Evolutionary conservation across 2,329 filamentous ascomycete species (phyloP), one percentile per base, ranked within the genome.

Genomic region (Pseudogymnoascus sp.): DNA sequence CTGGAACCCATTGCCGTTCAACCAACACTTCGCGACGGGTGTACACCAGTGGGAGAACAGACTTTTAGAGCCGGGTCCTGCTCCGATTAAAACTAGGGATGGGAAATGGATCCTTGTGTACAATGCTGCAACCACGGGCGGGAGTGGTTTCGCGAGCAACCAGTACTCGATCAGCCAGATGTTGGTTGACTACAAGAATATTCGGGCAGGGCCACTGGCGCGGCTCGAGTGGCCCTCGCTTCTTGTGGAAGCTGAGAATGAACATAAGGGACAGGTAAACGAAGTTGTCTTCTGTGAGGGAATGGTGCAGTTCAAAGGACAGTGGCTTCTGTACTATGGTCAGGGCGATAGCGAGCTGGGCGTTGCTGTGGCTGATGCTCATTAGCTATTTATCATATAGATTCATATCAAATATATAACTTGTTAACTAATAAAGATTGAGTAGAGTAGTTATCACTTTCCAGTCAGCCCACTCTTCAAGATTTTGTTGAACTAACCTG

Each of bases 1-100:
- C 62, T 72, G 71, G 70, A 66, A 66, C 59, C 13, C 63, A 60
- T 33, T 35, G 61, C 26, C 63, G 39, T 37, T 59, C 61, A 24
- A 63, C 54, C 13, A 37, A 63, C 21, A 62, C 62, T 72, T 70
- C 58, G 69, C 71, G 2, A 50, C 63, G 2, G 64, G 63, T 9
- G 47, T 70, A 9, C 62, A 66, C 50, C 61, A 63, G 7, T 73
- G 71, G 71, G 71, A 72, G 63, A 66, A 71, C 29, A 47, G 64
- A 1, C 65, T 73, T 31, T 68, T 73, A 31, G 70, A 73, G 60
- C 66, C 70, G 6, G 71, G 68, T 4, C 68, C 69, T 10, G 29
- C 71, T 7, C 69, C 70, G 3, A 64, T 73, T 60, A 72, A 71
- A 62, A 72, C 71, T 11, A 61, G 69, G 13, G 68, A 73, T 59